phyloP scores from a whole-genome alignment of 1,284 basidiomycete genomes.

The Rhodotorula sp. region DNA sequence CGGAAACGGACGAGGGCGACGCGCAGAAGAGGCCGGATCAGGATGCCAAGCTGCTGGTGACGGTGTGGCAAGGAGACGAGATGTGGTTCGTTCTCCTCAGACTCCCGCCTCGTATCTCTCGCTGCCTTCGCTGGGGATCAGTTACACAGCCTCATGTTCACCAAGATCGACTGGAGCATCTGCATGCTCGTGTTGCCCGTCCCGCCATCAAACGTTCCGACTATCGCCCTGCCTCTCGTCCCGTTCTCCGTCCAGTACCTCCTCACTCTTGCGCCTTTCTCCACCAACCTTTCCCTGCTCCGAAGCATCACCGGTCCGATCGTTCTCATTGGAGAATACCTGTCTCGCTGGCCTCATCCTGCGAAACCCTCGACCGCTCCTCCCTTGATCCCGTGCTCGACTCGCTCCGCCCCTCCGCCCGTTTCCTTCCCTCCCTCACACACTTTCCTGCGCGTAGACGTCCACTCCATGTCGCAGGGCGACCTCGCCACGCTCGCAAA shows the following conservation, averaged over 20 bases:
- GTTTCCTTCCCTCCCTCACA: not conserved
- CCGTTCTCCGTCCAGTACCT: conserved; percentile 1
- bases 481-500: not conserved
- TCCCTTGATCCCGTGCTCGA: not conserved
- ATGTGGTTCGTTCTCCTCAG: not conserved
- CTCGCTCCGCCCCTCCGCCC: not conserved
- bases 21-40: not conserved
- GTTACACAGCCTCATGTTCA: conserved; percentile 16
- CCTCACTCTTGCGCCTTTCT: conserved; percentile 14
- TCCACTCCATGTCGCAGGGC: not conserved
- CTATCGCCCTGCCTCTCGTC: conserved; percentile 6
- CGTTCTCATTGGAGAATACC: conserved; percentile 5
- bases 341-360: conserved; percentile 6
- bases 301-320: conserved; percentile 11
- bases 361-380: not conserved
- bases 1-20: not conserved
- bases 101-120: not conserved
- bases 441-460: conserved; percentile 1
- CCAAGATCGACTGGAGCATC: conserved; percentile 5
- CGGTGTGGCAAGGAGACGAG: not conserved
- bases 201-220: not conserved
- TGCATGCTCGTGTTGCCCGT: conserved; percentile 19
- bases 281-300: not conserved
- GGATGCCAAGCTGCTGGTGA: not conserved
- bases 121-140: too few species aligned